phyloP scores from a whole-genome alignment of 1,139 yeast genomes.

The Geotrichum aggregatum region DNA sequence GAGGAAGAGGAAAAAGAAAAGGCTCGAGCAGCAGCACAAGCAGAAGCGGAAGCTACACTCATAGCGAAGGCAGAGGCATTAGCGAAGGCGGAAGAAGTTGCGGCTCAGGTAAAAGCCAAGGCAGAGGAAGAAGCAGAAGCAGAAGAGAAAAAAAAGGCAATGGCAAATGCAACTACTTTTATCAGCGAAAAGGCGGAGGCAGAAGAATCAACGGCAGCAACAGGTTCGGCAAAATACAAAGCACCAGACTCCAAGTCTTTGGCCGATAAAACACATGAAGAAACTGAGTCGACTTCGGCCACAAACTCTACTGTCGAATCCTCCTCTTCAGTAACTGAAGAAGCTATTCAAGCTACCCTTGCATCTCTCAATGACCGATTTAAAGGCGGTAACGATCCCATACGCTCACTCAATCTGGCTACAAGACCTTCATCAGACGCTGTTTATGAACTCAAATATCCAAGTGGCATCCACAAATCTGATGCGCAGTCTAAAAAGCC shows the following conservation, averaged over 20 bases:
- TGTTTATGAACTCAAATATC: constrained; percentile 55
- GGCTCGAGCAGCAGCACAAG: not conserved
- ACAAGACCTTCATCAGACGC: constrained; percentile 53
- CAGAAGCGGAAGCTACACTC: not conserved
- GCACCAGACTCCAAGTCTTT: not conserved
- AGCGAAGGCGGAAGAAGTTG: constrained; percentile 8
- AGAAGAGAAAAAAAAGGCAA: not conserved
- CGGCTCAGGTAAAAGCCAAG: constrained; percentile 11
- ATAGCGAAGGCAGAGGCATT: constrained; percentile 11
- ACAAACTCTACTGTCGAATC: not conserved
- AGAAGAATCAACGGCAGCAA: too few relatives aligned
- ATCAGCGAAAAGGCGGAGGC: too few relatives aligned
- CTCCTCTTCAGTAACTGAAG: constrained; percentile 18
- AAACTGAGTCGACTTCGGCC: not conserved
- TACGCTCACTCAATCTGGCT: constrained; percentile 26
- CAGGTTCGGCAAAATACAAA: too few relatives aligned
- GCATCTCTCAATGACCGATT: constrained; percentile 25
- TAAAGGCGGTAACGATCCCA: constrained; percentile 17
- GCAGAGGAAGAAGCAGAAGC: constrained; percentile 4
- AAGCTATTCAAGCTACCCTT: constrained; percentile 26
- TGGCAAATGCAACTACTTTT: too few relatives aligned
- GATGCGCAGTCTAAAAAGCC: constrained; percentile 42
- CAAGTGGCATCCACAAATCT: constrained; percentile 54
- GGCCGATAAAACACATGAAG: not conserved
- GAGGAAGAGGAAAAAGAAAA: not conserved